Evolutionary conservation across 306 rosid species (phyloP), one percentile per base, ranked within the genome.

Genomic region (Cicer pinnatifidum): DNA sequence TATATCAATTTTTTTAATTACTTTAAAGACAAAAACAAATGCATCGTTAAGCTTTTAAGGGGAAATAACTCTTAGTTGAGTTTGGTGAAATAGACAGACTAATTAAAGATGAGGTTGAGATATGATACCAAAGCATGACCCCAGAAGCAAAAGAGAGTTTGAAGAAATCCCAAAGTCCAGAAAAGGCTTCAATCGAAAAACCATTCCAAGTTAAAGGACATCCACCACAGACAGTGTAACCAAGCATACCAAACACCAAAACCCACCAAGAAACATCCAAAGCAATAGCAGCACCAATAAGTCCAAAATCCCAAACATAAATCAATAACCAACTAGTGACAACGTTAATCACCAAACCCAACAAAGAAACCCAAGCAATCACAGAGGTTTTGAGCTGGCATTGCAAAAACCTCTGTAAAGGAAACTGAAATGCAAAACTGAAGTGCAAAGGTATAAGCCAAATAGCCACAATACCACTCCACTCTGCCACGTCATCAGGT

Each of bases 391-490:
- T 90, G 0, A 88, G 86, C 77, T 92, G 97, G 75, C 84, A 65
- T 80, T 92, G 97, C n/a, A 92, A 79, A 52, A 90, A 92, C 71
- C 90, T 68, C 13, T 85, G 88, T 37, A 88, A 12, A 7, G 94
- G 96, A 64, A 92, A 92, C 86, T 88, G 88, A 61, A 92, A 92
- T 0, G 88, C 97, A 7, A 89, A 88, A 74, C 96, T 89, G 75
- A 92, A 84, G 74, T 92, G 97, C n/a, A 92, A 72, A 0, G 96
- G 97, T 48, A 90, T 86, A 3, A 90, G 77, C 90, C 92, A 87
- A 7, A 84, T 0, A 1, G 97, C 96, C 70, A 90, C 91, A 12
- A 67, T 9, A 51, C 97, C 8, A 75, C 77, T 44, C 75, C 86
- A 70, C 7, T 85, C 95, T 0, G 92, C 92, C 37, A 91, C 92